Percentiles rank a stretch among this genome's conserved stretches.
These are phyloP conservation scores for Graphilbum fragrans DNA, from an alignment of 2,329 filamentous ascomycete genomes.

Conservation along the genomic window DNA sequence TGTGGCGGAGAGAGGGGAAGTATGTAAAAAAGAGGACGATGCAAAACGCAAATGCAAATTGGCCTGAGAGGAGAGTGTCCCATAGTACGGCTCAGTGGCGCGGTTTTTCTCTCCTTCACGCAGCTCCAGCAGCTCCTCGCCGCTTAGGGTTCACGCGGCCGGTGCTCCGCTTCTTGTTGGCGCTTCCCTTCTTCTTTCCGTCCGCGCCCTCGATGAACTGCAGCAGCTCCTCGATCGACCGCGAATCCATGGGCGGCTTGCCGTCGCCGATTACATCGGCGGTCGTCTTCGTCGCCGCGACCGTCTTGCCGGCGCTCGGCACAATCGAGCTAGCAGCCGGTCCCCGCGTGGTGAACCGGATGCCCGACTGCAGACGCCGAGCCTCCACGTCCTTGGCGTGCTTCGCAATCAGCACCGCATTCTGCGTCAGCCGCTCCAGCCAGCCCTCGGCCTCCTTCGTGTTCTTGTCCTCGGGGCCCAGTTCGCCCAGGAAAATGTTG, in stretches of 20 bases:
- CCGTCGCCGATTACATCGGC: slow-evolving; percentile 19
- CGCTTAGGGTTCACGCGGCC: slow-evolving; percentile 43
- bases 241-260: slow-evolving; percentile 48
- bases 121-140: slow-evolving; percentile 20
- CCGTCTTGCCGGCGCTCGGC: slow-evolving; percentile 29
- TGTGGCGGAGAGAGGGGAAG: too few relatives aligned
- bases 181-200: slow-evolving; percentile 30
- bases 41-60: too few relatives aligned
- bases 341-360: slow-evolving; percentile 54
- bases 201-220: slow-evolving; percentile 82
- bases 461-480: slow-evolving; percentile 87
- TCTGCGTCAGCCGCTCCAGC: slow-evolving; percentile 92
- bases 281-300: slow-evolving; percentile 21
- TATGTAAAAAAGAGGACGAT: too few relatives aligned
- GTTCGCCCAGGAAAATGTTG: slow-evolving; percentile 81
- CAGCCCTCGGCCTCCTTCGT: slow-evolving; percentile 96
- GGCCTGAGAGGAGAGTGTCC: too few relatives aligned
- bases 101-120: background rate
- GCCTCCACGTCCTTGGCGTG: slow-evolving; percentile 79
- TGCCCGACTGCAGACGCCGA: slow-evolving; percentile 56
- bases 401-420: slow-evolving; percentile 87
- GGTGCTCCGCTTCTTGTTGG: slow-evolving; percentile 25
- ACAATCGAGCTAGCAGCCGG: slow-evolving; percentile 36
- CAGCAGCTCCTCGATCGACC: slow-evolving; percentile 86
- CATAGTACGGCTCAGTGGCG: too few relatives aligned